Percentiles rank a stretch among this genome's conserved stretches.
Conservation (phyloP, 2,329 filamentous ascomycete genomes). For the Fusarium sp. region DNA sequence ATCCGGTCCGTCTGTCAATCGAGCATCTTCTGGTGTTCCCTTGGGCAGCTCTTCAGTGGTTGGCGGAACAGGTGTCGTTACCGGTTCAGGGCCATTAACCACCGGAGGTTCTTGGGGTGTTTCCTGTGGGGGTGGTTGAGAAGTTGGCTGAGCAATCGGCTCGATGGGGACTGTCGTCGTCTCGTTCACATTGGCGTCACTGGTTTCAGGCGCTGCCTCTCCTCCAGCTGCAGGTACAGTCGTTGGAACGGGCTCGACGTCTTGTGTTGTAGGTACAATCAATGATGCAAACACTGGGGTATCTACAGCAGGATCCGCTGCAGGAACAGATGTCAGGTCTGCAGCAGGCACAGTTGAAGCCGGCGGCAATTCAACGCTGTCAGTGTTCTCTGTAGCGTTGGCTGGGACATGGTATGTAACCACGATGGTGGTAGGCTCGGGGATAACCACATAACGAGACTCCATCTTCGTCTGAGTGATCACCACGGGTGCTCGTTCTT, state of each 20-base stretch:
- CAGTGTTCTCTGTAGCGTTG: conserved; percentile 11
- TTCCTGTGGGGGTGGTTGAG: background rate
- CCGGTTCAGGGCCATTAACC: background rate
- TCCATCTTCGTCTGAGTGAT: conserved; percentile 31
- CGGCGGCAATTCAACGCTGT: background rate
- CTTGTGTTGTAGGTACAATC: conserved; percentile 17
- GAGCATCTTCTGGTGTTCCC: conserved; percentile 9
- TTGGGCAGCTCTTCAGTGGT: background rate
- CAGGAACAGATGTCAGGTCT: conserved; percentile 5
- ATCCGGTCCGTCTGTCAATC: conserved; percentile 1
- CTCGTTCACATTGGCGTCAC: conserved; percentile 1
- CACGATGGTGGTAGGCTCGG: conserved; percentile 27
- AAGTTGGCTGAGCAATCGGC: conserved; percentile 13
- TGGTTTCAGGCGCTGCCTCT: conserved; percentile 14
- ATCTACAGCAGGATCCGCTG: conserved; percentile 2
- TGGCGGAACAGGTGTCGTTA: background rate
- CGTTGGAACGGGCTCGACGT: conserved; percentile 8
- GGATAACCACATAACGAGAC: conserved; percentile 20
- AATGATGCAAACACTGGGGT: conserved; percentile 28
- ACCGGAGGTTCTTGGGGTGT: background rate
- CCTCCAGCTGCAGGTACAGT: conserved; percentile 8
- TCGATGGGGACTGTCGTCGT: conserved; percentile 6
- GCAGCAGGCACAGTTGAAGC: conserved; percentile 16
- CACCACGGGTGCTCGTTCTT: conserved; percentile 23
- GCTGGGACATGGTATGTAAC: conserved; percentile 27